Evolutionary conservation across 768 basidiomycete species (phyloP).

Genomic region (Leccinum subtestaceum): DNA sequence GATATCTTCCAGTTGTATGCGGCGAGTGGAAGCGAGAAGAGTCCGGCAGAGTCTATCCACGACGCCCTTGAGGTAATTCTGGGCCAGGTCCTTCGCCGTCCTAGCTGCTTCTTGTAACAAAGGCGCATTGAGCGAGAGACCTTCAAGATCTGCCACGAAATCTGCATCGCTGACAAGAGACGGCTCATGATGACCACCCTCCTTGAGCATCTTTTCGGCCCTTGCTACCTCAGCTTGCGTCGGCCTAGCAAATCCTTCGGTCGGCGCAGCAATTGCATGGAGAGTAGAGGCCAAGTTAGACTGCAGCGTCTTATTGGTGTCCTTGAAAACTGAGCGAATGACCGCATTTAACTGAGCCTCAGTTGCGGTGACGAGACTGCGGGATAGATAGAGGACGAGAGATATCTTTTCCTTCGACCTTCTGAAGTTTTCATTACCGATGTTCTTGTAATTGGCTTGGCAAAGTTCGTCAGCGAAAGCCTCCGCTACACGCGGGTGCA

Average conservation of each 20-base stretch:
- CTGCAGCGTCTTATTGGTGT: conserved; percentile 13
- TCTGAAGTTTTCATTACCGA: conserved; percentile 20
- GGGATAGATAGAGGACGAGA: conserved; percentile 17
- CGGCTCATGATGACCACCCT: conserved; percentile 14
- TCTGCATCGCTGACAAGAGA: conserved; percentile 21
- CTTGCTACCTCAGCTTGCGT: conserved; percentile 9
- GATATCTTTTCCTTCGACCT: conserved; percentile 25
- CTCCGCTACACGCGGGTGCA: conserved; percentile 21
- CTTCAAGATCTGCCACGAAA: conserved; percentile 25
- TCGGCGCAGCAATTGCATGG: conserved; percentile 5
- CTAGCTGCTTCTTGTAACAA: conserved; percentile 16
- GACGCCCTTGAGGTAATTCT: conserved; percentile 15
- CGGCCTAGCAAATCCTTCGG: conserved; percentile 1
- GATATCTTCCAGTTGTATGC: conserved; percentile 20
- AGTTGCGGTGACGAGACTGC: conserved; percentile 10
- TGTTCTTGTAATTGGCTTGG: conserved; percentile 11
- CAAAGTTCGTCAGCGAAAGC: conserved; percentile 19
- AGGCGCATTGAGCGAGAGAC: conserved; percentile 6
- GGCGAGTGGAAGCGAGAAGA: conserved; percentile 7
- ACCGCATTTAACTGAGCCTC: conserved; percentile 15
- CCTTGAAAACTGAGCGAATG: conserved; percentile 14
- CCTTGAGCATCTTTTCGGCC: conserved; percentile 24
- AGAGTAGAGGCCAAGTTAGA: conserved; percentile 17
- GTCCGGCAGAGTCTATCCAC: conserved; percentile 22
- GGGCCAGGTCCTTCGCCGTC: conserved; percentile 14